Conservation (phyloP, 2,329 filamentous ascomycete genomes). For the Penicillium sp. region DNA sequence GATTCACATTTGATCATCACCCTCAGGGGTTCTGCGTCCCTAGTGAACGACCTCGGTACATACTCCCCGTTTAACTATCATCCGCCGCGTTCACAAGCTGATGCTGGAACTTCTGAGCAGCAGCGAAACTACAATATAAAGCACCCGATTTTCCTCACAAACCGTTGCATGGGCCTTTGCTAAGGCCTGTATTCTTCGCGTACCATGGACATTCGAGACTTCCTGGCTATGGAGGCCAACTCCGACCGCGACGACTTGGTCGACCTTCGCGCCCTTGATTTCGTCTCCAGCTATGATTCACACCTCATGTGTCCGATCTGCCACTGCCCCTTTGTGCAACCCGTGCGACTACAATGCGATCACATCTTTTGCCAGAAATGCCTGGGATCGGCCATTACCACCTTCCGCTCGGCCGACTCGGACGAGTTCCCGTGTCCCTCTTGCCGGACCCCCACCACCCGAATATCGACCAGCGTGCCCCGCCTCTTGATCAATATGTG, state of each 20-base stretch:
- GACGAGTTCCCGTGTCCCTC: conserved; percentile 57
- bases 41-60: conserved; percentile 25
- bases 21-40: conserved; percentile 26
- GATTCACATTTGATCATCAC: conserved; percentile 20
- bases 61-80: conserved; percentile 19
- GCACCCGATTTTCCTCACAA: not conserved
- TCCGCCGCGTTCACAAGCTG: conserved; percentile 17
- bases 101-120: conserved; percentile 16
- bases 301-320: conserved; percentile 69
- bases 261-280: conserved; percentile 63
- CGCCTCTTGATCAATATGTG: conserved; percentile 64
- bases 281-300: conserved; percentile 59
- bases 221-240: conserved; percentile 36
- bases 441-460: conserved; percentile 54
- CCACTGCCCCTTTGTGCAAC: conserved; percentile 63
- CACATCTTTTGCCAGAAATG: conserved; percentile 67
- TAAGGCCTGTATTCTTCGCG: conserved; percentile 3
- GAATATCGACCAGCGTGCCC: conserved; percentile 51
- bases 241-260: conserved; percentile 42
- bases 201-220: conserved; percentile 40
- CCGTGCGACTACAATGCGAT: conserved; percentile 62
- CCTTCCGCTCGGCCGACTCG: conserved; percentile 34
- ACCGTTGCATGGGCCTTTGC: not conserved
- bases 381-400: conserved; percentile 54
- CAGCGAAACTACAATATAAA: conserved; percentile 7